Base-by-base conservation (phyloP, 129 eudicot species). In the Flaveria bidentis region DNA sequence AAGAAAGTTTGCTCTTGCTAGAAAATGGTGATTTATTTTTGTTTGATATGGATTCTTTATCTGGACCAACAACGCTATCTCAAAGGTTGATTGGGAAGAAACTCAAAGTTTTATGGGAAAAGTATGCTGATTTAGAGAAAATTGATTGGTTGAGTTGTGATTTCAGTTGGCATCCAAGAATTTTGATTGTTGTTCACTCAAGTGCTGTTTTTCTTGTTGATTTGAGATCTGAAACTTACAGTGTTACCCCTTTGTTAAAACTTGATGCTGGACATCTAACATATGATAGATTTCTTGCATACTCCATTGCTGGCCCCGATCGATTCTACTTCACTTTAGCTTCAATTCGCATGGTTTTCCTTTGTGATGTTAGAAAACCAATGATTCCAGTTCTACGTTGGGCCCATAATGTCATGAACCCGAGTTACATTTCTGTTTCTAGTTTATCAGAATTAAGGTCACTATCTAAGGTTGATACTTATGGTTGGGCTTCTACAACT, bases 131-230 rank as follows among this genome's bases (percentile, higher is more conserved):
- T 51, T 67, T 14, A 57, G 83, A 82, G 14, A 68, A 72, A 9
- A 77, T 73, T 69, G 46, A 73, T n/a, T 93, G 98, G 97, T 76
- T 93, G 53, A 76, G 96, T 49, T 88, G 89, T 84, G 96, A 90
- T 69, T 88, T 93, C 67, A 88, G 96, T 78, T 90, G 90, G 91
- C 88, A 91, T 84, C 93, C 91, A 9, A 88, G 96, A 67, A 82
- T 85, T 51, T 5, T 93, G 53, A 82, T 91, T 67, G 85, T 84
- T 79, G 89, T 86, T 56, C 82, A 87, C 74, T 70, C 81, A 0
- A 74, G 71, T 80, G 80, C 55, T 2, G 79, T 87, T 6, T 88
- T 87, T 76, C 71, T 90, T 72, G 90, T 93, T 78, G 98, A 93
- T 82, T 73, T 78, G 25, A 82, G 92, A 80, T 80, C 81, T 2